Base-by-base conservation (phyloP, 495 filamentous ascomycete species). In the Antarctomyces pellizariae region DNA sequence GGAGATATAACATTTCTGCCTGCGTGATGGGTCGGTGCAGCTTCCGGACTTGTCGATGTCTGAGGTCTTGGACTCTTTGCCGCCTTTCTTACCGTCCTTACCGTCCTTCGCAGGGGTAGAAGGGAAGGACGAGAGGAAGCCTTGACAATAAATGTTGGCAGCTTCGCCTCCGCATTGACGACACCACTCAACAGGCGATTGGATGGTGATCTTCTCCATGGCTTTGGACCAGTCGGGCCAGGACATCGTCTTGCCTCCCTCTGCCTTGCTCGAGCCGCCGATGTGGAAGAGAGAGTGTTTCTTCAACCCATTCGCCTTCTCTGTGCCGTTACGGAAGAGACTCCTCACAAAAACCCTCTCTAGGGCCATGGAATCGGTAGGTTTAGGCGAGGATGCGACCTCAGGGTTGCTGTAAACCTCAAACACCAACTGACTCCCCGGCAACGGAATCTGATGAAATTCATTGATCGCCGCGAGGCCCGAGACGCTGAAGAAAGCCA, bases 291-390 rank as follows among this genome's bases (percentile, higher is more conserved):
- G 47, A 1, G 68, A 57, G 38, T 65, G 74, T 5, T 51, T 39
- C 1, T 33, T 30, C 6, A 70, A 57, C 14, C 47, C 34, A 10
- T 38, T 48, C 6, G 41, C 35, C 8, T 48, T 41, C 14, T 50
- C 47, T 3, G 71, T 73, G 17, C 67, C 69, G 34, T 78, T 78
- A 34, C 65, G 67, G 48, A 75, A 62, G 10, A 71, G 42, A 44
- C 75, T 72, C 7, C 71, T 58, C 17, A 78, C 64, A 32, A 52
- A 62, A 10, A 78, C 47, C 19, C 70, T 50, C 4, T 53, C 41
- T 34, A 9, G 14, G 24, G 5, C 12, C 12, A 41, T 11, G 17
- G 13, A 3, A 14, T 11, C n/a, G 13, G 24, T 4, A 17, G 8
- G 23, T 17, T 26, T 54, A 64, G 18, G 37, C 34, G 2, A 36